These are phyloP conservation scores for Talaromyces pinophilus DNA, from an alignment of 2,329 filamentous ascomycete species.

Conservation along the genomic window DNA sequence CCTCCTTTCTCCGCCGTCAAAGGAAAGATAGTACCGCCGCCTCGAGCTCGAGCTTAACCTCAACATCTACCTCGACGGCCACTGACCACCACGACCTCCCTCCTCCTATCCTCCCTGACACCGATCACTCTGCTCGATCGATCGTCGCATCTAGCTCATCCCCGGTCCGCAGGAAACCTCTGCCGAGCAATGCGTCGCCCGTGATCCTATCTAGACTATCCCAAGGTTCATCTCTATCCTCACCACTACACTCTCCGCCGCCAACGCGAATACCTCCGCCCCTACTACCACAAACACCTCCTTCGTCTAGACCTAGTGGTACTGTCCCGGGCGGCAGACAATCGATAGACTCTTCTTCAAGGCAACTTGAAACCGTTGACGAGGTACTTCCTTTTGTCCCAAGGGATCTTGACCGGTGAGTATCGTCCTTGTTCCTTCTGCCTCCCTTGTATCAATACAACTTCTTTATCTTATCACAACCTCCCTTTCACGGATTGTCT, in stretches of 20 bases:
- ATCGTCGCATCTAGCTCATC: slow-evolving; percentile 46
- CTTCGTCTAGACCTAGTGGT: slow-evolving; percentile 4
- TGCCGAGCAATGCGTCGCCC: slow-evolving; percentile 54
- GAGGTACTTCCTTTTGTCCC: slow-evolving; percentile 24
- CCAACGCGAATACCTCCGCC: slow-evolving; percentile 27
- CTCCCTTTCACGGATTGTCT: not conserved
- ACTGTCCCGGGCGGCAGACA: slow-evolving; percentile 5
- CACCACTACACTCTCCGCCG: slow-evolving; percentile 3
- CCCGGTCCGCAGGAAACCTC: slow-evolving; percentile 56
- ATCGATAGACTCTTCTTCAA: slow-evolving; percentile 16
- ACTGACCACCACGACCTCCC: slow-evolving; percentile 8
- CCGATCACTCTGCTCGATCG: slow-evolving; percentile 25
- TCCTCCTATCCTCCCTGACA: slow-evolving; percentile 18
- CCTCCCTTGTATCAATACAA: not conserved
- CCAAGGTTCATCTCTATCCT: slow-evolving; percentile 27
- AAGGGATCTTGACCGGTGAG: slow-evolving; percentile 26
- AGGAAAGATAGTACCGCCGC: slow-evolving; percentile 19
- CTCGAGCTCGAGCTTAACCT: slow-evolving; percentile 6
- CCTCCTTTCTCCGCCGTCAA: slow-evolving; percentile 26
- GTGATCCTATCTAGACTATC: slow-evolving; percentile 34
- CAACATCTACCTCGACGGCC: slow-evolving; percentile 5
- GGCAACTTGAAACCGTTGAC: slow-evolving; percentile 23
- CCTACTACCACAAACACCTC: slow-evolving; percentile 15
- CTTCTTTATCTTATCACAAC: slow-evolving; percentile 8
- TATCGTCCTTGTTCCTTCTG: not conserved